These are phyloP conservation scores for Phytophthora crassamura DNA, from an alignment of 352 stramenopile genomes.

Conservation along the genomic window DNA sequence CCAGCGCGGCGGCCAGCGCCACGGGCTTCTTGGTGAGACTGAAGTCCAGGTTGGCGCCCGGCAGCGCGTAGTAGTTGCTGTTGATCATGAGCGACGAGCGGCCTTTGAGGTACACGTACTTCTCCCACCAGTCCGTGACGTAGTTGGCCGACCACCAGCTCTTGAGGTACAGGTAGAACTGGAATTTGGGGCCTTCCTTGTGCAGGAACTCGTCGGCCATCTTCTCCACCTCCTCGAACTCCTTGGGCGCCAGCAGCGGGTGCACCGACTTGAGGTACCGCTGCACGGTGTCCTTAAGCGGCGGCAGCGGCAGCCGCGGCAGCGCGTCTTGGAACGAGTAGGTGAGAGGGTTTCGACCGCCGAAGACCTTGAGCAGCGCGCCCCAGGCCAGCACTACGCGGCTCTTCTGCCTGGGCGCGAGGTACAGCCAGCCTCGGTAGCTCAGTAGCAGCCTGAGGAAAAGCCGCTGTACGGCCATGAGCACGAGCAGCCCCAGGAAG, in stretches of 20 bases:
- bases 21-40: conserved; percentile 65
- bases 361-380: conserved; percentile 82
- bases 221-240: conserved; percentile 90
- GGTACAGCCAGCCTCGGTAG: conserved; percentile 91
- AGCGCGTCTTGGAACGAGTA: conserved; percentile 94
- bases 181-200: conserved; percentile 89
- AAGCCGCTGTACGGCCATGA: conserved; percentile 88
- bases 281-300: conserved; percentile 93
- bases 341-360: conserved; percentile 82
- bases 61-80: conserved; percentile 93
- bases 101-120: conserved; percentile 91
- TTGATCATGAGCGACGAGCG: conserved; percentile 92
- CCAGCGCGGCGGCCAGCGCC: conserved; percentile 69
- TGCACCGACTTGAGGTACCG: conserved; percentile 94
- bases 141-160: conserved; percentile 92
- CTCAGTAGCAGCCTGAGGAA: conserved; percentile 84
- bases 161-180: conserved; percentile 92
- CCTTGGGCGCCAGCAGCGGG: conserved; percentile 83
- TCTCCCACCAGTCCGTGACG: conserved; percentile 92
- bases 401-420: conserved; percentile 73
- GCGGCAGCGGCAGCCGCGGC: conserved; percentile 92
- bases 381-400: conserved; percentile 74
- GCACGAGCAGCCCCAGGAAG: conserved; percentile 80
- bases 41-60: conserved; percentile 66
- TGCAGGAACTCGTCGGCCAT: conserved; percentile 89